These are phyloP conservation scores for Aspergillus japonicus DNA, from an alignment of 2,329 filamentous ascomycete species.

Conservation along the genomic window DNA sequence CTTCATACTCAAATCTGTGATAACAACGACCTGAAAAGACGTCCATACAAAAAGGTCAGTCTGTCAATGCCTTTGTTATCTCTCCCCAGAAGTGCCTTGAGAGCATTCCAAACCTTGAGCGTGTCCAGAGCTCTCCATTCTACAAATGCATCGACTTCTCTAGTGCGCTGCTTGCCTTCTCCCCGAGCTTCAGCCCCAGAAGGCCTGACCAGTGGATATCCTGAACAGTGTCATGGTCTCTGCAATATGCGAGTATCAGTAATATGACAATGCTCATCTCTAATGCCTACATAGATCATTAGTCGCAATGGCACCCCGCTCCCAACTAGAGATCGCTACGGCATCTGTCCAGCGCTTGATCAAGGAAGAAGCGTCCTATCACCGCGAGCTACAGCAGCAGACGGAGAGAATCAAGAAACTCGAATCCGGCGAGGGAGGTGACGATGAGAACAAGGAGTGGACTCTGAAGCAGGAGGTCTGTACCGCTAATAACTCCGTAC, in stretches of 20 bases:
- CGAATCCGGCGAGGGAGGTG: constrained; percentile 63
- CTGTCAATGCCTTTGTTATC: not conserved
- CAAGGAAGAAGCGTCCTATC: constrained; percentile 89
- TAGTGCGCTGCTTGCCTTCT: not conserved
- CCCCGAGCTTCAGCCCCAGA: not conserved
- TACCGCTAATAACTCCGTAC: not conserved
- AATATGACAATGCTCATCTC: not conserved
- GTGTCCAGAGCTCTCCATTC: not conserved
- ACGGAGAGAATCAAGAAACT: constrained; percentile 69
- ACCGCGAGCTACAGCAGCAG: constrained; percentile 78
- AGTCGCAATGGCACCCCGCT: constrained; percentile 71
- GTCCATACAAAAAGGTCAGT: not conserved
- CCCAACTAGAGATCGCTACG: constrained; percentile 78
- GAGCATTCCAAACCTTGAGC: not conserved
- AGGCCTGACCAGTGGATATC: not conserved
- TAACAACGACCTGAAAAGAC: not conserved
- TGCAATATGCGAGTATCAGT: not conserved
- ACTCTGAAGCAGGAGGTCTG: constrained; percentile 82
- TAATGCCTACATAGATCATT: not conserved
- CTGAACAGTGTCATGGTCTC: not conserved
- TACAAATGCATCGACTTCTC: not conserved
- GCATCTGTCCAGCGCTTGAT: constrained; percentile 77
- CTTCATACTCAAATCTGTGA: not conserved
- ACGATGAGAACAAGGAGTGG: constrained; percentile 76
- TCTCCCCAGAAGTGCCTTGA: not conserved